Base-by-base conservation (phyloP, 306 rosid genomes). In the Fragaria iinumae region DNA sequence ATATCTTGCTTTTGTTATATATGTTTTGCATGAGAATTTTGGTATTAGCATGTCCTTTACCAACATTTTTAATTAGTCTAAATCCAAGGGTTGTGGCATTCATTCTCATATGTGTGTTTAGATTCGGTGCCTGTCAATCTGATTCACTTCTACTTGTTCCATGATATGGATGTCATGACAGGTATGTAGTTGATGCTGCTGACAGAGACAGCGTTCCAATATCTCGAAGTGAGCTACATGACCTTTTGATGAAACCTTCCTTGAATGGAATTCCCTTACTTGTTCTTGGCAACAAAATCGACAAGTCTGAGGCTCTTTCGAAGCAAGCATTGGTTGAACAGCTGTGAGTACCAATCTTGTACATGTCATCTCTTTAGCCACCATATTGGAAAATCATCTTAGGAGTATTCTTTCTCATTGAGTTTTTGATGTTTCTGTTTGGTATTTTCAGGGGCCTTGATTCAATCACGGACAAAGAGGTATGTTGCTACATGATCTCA, bases 401-500 rank as follows among this genome's bases (percentile, higher is more conserved):
- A 2, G 34, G 67, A 1, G 48, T 56, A 9, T 47, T 43, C 12
- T n/a, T 38, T 45, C 41, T 27, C 5, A 49, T 29, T 10, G 11
- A 6, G 34, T 48, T 79, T 69, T 59, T 78, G 65, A 25, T 44
- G 36, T 71, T 79, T 27, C 66, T 57, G 67, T 75, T 62, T 69
- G 55, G 14, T 83, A 77, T 50, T 87, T 79, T 71, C 92, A 93
- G 98, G 77, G 98, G 88, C 76, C 96, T 93, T 13, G 96, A 93
- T 80, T 85, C 93, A 34, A 81, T 90, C 27, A 86, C 78, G 32
- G 96, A 91, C 76, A 87, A 97, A 79, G 96, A 93, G 81, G 97
- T 91, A 10, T 89, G 97, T 84, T 93, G 97, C 89, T 91, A 93
- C 66, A 93, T 91, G 97, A 93, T 91, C 67, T 93, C 98, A 34